Base-by-base conservation (phyloP, 768 basidiomycete genomes). In the Cystofilobasidium capitatum region DNA sequence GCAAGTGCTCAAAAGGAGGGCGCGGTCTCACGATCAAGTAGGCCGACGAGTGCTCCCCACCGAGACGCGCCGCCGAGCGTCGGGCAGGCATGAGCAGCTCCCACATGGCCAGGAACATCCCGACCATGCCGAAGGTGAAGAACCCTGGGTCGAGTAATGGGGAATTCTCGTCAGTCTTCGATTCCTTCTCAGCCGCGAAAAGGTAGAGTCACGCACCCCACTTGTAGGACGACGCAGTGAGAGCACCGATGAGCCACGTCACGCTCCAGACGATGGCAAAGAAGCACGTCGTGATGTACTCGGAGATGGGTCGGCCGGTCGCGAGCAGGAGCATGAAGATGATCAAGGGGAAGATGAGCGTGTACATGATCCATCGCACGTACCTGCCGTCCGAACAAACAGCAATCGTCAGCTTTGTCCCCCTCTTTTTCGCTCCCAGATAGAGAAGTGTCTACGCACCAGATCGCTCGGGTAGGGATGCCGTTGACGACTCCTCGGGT, bases 151-250 rank as follows among this genome's bases (percentile, higher is more conserved):
- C 26, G 31, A 31, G n/a, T 12, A 36, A 26, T 24, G 22, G 10
- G 60, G 31, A 57, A 5, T 13, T 35, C 31, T 6, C 20, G 26
- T 8, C n/a, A 59, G 49, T n/a, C n/a, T n/a, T n/a, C 40, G 16
- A 39, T 1, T 22, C 9, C 24, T 10, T 6, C 36, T 4, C n/a
- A 65, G 37, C 24, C 13, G 20, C 37, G 29, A n/a, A 35, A 60
- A 29, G 22, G 13, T 2, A 24, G 24, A 57, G 24, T 22, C 8
- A 33, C 7, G 14, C 62, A n/a, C 14, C 81, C 81, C 81, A 82
- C 74, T 85, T 85, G 78, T 84, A 85, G 13, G 76, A 75, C 13
- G 79, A 81, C 10, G 70, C 44, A n/a, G 81, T 79, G 45, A 85
- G 79, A 0, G 82, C 81, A 26, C 84, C 84, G 55, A 82, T 75